Percentiles rank a stretch among this genome's conserved stretches.
These are phyloP conservation scores for Babesia gibsoni DNA, from an alignment of 169 alveolate genomes.

Conservation along the genomic window DNA sequence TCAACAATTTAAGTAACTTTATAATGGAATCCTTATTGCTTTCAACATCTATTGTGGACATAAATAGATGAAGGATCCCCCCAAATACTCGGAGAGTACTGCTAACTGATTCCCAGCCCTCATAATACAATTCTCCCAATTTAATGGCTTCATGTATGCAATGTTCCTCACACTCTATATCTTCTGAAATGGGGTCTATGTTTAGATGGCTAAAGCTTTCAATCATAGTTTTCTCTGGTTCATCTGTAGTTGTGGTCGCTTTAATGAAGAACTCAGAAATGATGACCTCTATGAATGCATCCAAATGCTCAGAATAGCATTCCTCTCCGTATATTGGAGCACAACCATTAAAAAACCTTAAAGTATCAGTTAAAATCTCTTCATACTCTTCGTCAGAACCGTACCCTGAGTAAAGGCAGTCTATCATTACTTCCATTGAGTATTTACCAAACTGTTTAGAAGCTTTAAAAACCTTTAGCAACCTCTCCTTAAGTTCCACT, in stretches of 20 bases:
- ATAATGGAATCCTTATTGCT: background rate
- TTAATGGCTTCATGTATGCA: background rate
- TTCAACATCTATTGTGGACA: conserved; percentile 11
- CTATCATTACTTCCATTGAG: conserved; percentile 51
- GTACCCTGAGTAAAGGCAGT: conserved; percentile 46
- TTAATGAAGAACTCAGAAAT: conserved; percentile 26
- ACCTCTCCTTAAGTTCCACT: conserved; percentile 38
- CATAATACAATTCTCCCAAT: conserved; percentile 25
- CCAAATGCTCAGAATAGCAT: conserved; percentile 9
- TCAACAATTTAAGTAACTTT: background rate
- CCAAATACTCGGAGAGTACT: conserved; percentile 40
- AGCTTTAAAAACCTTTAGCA: conserved; percentile 24
- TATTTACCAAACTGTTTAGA: conserved; percentile 21
- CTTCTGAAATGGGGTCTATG: background rate
- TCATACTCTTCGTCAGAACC: conserved; percentile 25
- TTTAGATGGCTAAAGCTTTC: background rate
- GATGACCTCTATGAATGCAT: conserved; percentile 29
- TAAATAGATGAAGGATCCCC: conserved; percentile 20
- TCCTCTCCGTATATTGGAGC: conserved; percentile 29
- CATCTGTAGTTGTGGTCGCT: background rate
- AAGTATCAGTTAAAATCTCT: conserved; percentile 27
- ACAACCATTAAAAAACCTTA: conserved; percentile 33
- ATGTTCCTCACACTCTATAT: background rate
- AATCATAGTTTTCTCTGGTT: background rate
- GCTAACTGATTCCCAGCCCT: conserved; percentile 30